Conservation (phyloP, 768 basidiomycete genomes). For the Guyanaporus albipodus region DNA sequence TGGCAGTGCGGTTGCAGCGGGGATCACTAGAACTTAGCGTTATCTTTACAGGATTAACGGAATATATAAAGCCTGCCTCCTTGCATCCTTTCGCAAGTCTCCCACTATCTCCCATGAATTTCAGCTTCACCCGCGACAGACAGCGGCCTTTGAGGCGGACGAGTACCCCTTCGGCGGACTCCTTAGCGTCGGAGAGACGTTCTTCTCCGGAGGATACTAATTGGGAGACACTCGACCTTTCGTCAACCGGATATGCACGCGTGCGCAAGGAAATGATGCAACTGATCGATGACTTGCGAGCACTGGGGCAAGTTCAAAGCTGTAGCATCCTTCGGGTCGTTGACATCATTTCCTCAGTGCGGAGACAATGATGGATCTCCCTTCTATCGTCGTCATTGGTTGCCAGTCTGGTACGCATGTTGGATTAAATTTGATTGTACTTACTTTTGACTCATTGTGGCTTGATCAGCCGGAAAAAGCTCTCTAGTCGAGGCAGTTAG, state of each 20-base stretch:
- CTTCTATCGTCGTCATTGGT: constrained; percentile 54
- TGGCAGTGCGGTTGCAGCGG: neutral
- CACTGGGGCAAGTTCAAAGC: constrained; percentile 35
- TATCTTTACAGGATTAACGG: neutral
- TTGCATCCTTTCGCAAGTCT: neutral
- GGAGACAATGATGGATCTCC: constrained; percentile 39
- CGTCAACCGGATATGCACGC: constrained; percentile 38
- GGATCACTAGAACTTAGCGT: neutral
- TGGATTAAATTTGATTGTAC: neutral
- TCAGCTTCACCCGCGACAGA: neutral
- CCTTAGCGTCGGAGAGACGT: neutral
- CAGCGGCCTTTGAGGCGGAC: neutral
- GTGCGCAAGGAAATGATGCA: constrained; percentile 38
- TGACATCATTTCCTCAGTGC: constrained; percentile 30
- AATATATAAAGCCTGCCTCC: constrained; percentile 9
- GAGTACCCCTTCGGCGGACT: neutral
- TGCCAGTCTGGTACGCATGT: constrained; percentile 46
- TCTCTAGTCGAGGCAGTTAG: constrained; percentile 56
- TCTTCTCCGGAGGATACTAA: constrained; percentile 14
- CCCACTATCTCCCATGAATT: constrained; percentile 2
- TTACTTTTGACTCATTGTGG: neutral
- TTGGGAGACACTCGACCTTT: constrained; percentile 19
- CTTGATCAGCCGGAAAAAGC: constrained; percentile 49
- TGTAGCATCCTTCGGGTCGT: neutral
- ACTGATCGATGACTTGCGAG: constrained; percentile 36